Evolutionary conservation across 1,139 yeast species (phyloP).

Genomic region (Geotrichum reessii): DNA sequence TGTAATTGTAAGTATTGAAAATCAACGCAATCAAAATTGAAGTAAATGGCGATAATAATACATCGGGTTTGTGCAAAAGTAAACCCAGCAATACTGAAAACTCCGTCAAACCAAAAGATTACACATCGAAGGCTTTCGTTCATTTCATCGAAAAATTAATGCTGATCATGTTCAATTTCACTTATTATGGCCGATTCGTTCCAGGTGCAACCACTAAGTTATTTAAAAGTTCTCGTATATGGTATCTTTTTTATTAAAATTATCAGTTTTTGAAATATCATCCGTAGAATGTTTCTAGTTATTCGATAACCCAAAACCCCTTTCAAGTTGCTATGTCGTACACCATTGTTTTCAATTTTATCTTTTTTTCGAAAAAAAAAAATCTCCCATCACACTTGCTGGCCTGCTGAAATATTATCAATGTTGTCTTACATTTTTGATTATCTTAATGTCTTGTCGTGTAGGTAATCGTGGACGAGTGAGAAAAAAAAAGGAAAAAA

Average conservation of each 20-base stretch:
- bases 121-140: neutral
- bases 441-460: constrained; percentile 10
- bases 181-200: neutral
- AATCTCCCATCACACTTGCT: neutral
- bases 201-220: no score
- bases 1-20: neutral
- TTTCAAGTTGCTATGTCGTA: no score
- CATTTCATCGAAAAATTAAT: neutral
- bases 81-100: neutral
- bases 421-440: constrained; percentile 8
- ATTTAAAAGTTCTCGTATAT: no score
- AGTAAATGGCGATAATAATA: neutral
- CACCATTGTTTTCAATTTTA: no score
- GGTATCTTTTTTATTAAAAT: neutral
- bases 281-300: no score
- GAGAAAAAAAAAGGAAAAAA: constrained; percentile 1
- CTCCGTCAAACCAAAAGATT: neutral
- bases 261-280: neutral
- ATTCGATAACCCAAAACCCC: no score
- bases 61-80: neutral
- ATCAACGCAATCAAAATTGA: neutral
- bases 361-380: neutral
- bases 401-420: neutral
- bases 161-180: neutral
- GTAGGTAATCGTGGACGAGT: constrained; percentile 11